These are phyloP conservation scores for Kodamaea sp. DNA, from an alignment of 1,139 yeast genomes.

Conservation along the genomic window DNA sequence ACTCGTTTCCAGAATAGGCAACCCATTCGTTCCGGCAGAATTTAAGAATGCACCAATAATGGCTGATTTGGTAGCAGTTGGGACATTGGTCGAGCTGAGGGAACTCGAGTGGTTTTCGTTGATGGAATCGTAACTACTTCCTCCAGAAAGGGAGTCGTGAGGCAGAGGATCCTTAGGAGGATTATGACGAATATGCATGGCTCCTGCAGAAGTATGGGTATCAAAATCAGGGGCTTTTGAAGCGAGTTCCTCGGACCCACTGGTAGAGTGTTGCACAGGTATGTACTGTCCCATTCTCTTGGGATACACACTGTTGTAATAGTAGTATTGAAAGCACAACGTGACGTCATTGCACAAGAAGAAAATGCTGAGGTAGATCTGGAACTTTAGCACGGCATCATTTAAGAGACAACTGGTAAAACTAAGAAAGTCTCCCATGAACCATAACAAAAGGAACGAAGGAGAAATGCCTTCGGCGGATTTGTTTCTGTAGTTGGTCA, in stretches of 20 bases:
- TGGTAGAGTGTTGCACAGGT: slow-evolving; percentile 6
- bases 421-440: slow-evolving; percentile 81
- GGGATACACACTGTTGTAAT: slow-evolving; percentile 54
- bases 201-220: slow-evolving; percentile 1
- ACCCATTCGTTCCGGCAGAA: slow-evolving; percentile 25
- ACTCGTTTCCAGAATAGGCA: background rate
- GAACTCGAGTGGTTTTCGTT: slow-evolving; percentile 11
- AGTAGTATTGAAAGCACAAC: slow-evolving; percentile 74
- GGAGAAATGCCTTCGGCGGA: slow-evolving; percentile 88
- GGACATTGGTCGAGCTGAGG: background rate
- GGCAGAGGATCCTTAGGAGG: slow-evolving; percentile 7
- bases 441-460: slow-evolving; percentile 76
- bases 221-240: slow-evolving; percentile 14
- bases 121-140: slow-evolving; percentile 29
- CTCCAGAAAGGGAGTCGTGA: slow-evolving; percentile 5
- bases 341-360: slow-evolving; percentile 73
- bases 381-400: slow-evolving; percentile 71
- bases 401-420: slow-evolving; percentile 79
- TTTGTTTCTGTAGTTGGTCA: slow-evolving; percentile 69
- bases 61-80: slow-evolving; percentile 11
- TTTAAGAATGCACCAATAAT: slow-evolving; percentile 25
- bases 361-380: slow-evolving; percentile 70
- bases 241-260: slow-evolving; percentile 14
- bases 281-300: slow-evolving; percentile 13
- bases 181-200: slow-evolving; percentile 6